phyloP scores from a whole-genome alignment of 768 basidiomycete species.

The Russula sp. region DNA sequence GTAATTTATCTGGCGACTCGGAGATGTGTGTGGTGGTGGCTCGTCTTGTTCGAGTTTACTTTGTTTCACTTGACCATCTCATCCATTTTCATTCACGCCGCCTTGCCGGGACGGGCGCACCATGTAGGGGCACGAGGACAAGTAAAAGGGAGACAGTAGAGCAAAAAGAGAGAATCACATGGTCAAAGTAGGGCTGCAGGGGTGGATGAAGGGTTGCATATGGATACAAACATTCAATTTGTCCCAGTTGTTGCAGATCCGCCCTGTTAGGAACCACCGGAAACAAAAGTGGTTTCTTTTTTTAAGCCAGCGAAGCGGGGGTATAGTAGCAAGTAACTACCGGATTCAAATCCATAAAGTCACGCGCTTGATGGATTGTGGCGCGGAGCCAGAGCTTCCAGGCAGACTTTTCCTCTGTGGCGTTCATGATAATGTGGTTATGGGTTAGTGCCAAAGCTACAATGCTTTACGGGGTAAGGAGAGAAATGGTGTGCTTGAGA shows the following conservation, averaged over 20 bases:
- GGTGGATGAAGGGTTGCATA: background rate
- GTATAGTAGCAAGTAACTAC: no score
- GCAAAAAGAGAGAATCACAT: constrained; percentile 15
- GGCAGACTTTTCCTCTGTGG: background rate
- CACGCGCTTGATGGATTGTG: constrained; percentile 11
- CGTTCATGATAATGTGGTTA: background rate
- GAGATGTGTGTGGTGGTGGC: background rate
- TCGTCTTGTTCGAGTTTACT: background rate
- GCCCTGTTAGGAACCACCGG: background rate
- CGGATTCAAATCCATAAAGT: no score
- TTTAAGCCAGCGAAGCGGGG: constrained; percentile 6
- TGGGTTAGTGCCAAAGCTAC: background rate
- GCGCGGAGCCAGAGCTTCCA: constrained; percentile 18
- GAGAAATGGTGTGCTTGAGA: background rate
- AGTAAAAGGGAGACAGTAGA: background rate
- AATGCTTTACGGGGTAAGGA: background rate
- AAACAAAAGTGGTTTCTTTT: background rate
- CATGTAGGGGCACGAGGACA: constrained; percentile 20
- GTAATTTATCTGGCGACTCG: background rate
- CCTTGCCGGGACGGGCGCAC: constrained; percentile 6
- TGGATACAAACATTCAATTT: background rate
- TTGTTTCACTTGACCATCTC: background rate
- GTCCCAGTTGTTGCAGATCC: no score
- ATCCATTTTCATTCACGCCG: constrained; percentile 2
- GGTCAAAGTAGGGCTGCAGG: background rate